Evolutionary conservation across 2,329 filamentous ascomycete genomes (phyloP).

Genomic region (Neopestalotiopsis sp.): DNA sequence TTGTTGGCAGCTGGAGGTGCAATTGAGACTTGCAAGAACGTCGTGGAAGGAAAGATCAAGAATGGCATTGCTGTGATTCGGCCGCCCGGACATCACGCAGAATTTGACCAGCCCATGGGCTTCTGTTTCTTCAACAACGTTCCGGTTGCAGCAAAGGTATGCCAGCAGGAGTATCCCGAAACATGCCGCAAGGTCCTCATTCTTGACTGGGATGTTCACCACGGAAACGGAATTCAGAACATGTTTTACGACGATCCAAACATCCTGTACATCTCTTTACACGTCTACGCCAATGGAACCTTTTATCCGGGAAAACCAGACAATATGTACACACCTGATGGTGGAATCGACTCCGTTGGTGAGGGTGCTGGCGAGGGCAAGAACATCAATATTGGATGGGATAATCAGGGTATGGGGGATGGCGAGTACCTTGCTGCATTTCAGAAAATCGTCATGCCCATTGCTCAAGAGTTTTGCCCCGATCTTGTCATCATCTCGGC

Average conservation of each 20-base stretch:
- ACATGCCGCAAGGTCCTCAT: constrained; percentile 88
- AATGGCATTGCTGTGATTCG: constrained; percentile 96
- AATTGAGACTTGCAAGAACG: constrained; percentile 94
- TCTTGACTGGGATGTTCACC: constrained; percentile 85
- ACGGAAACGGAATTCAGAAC: constrained; percentile 93
- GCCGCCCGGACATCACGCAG: constrained; percentile 94
- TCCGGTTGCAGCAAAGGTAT: constrained; percentile 86
- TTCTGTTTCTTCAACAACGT: constrained; percentile 99
- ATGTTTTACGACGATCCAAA: constrained; percentile 96
- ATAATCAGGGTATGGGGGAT: constrained; percentile 84
- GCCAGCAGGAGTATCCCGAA: constrained; percentile 80
- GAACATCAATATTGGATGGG: constrained; percentile 72
- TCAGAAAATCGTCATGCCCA: constrained; percentile 94
- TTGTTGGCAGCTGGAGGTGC: constrained; percentile 88
- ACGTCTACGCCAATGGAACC: constrained; percentile 80
- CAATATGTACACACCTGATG: constrained; percentile 62
- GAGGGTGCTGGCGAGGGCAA: constrained; percentile 59
- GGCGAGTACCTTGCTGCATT: constrained; percentile 97
- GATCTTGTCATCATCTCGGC: constrained; percentile 95
- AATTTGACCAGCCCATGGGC: constrained; percentile 83
- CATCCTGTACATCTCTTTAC: constrained; percentile 92
- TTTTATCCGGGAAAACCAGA: constrained; percentile 82
- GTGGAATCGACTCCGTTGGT: constrained; percentile 65
- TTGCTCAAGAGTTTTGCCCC: constrained; percentile 89
- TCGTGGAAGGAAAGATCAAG: constrained; percentile 81